These are phyloP conservation scores for Syzygium oleosum DNA, from an alignment of 345 rosid genomes.

Conservation along the genomic window DNA sequence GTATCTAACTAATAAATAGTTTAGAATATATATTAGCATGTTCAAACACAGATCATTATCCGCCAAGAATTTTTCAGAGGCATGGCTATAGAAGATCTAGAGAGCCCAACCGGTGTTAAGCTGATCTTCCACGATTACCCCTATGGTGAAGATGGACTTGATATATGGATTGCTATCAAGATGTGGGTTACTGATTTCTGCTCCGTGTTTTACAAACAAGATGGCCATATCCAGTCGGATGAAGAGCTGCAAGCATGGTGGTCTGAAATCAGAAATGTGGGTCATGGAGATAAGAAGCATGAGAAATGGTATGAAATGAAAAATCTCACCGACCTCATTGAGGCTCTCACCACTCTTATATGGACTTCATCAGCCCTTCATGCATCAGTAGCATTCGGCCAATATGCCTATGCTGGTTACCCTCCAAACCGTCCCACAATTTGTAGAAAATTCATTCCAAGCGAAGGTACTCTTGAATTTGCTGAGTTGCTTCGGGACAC, in stretches of 20 bases:
- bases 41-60: background rate
- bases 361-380: constrained; percentile 58
- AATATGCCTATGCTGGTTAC: constrained; percentile 48
- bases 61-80: constrained; percentile 21
- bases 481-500: constrained; percentile 25
- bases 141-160: constrained; percentile 54
- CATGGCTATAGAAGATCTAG: constrained; percentile 33
- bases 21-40: background rate
- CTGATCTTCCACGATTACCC: constrained; percentile 50
- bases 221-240: constrained; percentile 28
- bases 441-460: constrained; percentile 35
- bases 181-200: constrained; percentile 48
- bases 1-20: background rate
- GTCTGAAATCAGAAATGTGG: constrained; percentile 40
- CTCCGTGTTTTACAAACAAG: constrained; percentile 37
- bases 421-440: constrained; percentile 42
- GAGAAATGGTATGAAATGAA: constrained; percentile 38
- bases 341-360: constrained; percentile 43
- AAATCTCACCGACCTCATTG: constrained; percentile 17
- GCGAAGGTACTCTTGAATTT: constrained; percentile 37
- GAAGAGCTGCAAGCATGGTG: constrained; percentile 62
- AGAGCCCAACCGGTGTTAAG: constrained; percentile 27
- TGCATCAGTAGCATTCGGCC: constrained; percentile 52
- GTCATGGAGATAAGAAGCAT: constrained; percentile 41
- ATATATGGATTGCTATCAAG: constrained; percentile 43